These are phyloP conservation scores for Botryotinia convoluta DNA, from an alignment of 2,329 filamentous ascomycete species.

Conservation along the genomic window DNA sequence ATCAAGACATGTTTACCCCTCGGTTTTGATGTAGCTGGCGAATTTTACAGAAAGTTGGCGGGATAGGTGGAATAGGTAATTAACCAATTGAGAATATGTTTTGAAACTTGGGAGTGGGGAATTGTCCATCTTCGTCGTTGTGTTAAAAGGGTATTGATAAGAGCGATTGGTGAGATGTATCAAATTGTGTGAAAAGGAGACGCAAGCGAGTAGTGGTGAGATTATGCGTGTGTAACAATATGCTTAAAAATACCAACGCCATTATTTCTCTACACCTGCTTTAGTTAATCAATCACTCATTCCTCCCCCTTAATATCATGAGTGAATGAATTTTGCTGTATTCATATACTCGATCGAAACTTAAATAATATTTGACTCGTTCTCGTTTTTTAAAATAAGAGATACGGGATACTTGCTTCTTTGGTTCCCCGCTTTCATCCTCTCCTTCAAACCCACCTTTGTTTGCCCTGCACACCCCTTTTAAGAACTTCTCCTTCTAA, in stretches of 20 bases:
- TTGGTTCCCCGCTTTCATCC: not conserved
- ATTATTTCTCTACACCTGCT: not conserved
- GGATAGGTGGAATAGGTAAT: not conserved
- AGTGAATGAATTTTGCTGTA: not conserved
- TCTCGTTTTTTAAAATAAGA: not conserved
- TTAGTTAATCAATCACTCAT: not conserved
- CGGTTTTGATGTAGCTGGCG: not conserved
- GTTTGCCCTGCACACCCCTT: not conserved
- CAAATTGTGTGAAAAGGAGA: not conserved
- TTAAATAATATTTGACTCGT: not conserved
- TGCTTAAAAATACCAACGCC: not conserved
- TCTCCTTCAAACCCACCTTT: not conserved
- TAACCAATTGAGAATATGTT: not conserved
- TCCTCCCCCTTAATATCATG: not conserved
- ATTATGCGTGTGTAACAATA: not conserved
- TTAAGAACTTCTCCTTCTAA: not conserved
- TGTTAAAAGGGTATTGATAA: not conserved
- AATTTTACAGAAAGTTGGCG: not conserved
- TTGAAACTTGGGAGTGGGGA: fast-evolving
- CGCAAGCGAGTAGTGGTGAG: not conserved
- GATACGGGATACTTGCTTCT: not conserved
- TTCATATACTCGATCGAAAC: not conserved
- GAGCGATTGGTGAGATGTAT: not conserved
- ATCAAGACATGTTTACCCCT: too few relatives aligned
- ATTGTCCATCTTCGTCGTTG: not conserved